These are phyloP conservation scores for Phanerochaete sordida DNA, from an alignment of 768 basidiomycete species.

Conservation along the genomic window DNA sequence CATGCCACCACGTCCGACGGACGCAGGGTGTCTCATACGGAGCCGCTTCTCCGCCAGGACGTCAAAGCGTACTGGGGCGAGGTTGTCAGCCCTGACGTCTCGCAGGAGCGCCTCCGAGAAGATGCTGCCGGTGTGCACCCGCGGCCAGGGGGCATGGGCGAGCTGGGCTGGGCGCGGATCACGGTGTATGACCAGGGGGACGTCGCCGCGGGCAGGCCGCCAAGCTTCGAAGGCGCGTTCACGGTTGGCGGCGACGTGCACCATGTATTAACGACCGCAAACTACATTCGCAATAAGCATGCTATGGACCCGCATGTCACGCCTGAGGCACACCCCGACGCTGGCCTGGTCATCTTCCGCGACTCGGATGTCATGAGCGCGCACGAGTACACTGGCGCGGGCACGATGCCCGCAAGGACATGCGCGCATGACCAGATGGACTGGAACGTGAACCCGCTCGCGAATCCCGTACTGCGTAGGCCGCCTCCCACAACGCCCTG, in stretches of 20 bases:
- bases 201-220: slow-evolving; percentile 39
- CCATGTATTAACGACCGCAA: slow-evolving; percentile 68
- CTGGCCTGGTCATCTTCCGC: slow-evolving; percentile 67
- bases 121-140: slow-evolving; percentile 55
- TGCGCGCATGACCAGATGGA: slow-evolving; percentile 71
- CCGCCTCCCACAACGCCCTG: slow-evolving; percentile 34
- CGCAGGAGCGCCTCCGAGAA: slow-evolving; percentile 54
- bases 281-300: slow-evolving; percentile 62
- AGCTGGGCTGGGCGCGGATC: slow-evolving; percentile 77
- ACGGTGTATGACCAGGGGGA: slow-evolving; percentile 65
- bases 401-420: slow-evolving; percentile 31
- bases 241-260: slow-evolving; percentile 61
- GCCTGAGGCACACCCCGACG: slow-evolving; percentile 41
- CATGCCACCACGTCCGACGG: slow-evolving; percentile 52
- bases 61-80: slow-evolving; percentile 75
- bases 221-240: slow-evolving; percentile 76
- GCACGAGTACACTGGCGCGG: slow-evolving; percentile 40
- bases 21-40: slow-evolving; percentile 44
- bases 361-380: slow-evolving; percentile 63
- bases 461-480: slow-evolving; percentile 48
- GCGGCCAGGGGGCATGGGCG: slow-evolving; percentile 33
- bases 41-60: slow-evolving; percentile 59
- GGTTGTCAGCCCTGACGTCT: slow-evolving; percentile 57
- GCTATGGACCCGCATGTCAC: slow-evolving; percentile 50
- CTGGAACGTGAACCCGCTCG: slow-evolving; percentile 58